A percentile compares a stretch with the other conserved stretches of the same genome.
Evolutionary conservation across 2,329 filamentous ascomycete genomes (phyloP).

Genomic region (Botrytis porri): DNA sequence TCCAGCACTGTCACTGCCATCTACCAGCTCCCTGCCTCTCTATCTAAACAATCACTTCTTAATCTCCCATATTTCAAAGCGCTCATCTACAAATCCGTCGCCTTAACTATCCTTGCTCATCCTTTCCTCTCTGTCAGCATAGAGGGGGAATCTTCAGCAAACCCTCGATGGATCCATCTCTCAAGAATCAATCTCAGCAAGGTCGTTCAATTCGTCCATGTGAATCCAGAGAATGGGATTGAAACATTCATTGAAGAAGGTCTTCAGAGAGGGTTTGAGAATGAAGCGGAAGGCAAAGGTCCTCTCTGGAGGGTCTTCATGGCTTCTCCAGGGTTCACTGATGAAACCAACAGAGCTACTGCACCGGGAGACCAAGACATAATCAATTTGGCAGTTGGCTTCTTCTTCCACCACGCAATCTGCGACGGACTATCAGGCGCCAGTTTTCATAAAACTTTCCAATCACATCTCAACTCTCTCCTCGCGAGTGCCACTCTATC

Average conservation of each 20-base stretch:
- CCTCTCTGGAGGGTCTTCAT: conserved; percentile 27
- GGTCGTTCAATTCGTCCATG: conserved; percentile 24
- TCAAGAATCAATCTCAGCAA: conserved; percentile 22
- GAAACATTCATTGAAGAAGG: conserved; percentile 24
- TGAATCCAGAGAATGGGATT: conserved; percentile 12
- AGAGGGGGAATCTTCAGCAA: conserved; percentile 21
- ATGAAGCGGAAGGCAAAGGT: conserved; percentile 18
- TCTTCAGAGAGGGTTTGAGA: conserved; percentile 19
- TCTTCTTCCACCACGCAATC: conserved; percentile 53
- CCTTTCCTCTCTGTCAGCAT: conserved; percentile 26
- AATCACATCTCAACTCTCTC: conserved; percentile 42
- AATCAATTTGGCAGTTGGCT: conserved; percentile 38
- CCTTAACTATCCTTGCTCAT: conserved; percentile 22
- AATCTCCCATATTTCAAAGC: conserved; percentile 8
- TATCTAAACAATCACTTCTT: conserved; percentile 15
- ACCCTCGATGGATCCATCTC: conserved; percentile 26
- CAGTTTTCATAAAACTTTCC: conserved; percentile 50
- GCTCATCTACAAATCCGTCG: conserved; percentile 23
- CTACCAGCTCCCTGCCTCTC: conserved; percentile 23
- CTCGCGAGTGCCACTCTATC: conserved; percentile 18
- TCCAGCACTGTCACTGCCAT: conserved; percentile 26
- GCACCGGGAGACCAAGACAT: neutral
- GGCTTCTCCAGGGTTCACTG: neutral
- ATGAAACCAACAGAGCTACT: neutral
- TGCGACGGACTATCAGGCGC: conserved; percentile 50